A percentile compares a stretch with the other conserved stretches of the same genome.
phyloP scores from a whole-genome alignment of 2,329 filamentous ascomycete species.

The Diplodia corticola region DNA sequence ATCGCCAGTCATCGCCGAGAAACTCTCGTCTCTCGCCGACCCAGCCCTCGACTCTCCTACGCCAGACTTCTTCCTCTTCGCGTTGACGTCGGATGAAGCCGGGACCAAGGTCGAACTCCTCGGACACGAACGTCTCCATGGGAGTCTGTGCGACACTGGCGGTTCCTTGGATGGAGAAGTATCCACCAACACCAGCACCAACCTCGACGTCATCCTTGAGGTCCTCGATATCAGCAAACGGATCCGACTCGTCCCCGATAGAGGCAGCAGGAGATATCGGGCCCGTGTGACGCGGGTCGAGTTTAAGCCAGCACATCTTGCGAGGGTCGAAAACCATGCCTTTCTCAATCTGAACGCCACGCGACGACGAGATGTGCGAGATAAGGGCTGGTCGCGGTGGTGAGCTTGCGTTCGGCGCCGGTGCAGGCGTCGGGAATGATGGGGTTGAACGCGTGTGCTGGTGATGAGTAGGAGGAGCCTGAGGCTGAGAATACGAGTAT shows the following conservation, averaged over 20 bases:
- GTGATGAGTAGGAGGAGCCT: slow-evolving; percentile 26
- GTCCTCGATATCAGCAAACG: slow-evolving; percentile 93
- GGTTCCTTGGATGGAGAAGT: background rate
- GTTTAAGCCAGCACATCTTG: slow-evolving; percentile 96
- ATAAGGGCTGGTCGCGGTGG: slow-evolving; percentile 74
- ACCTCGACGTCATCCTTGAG: slow-evolving; percentile 65
- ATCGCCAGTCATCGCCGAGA: slow-evolving; percentile 18
- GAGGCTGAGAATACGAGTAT: slow-evolving; percentile 28
- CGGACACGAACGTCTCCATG: slow-evolving; percentile 62
- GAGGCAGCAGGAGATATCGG: slow-evolving; percentile 56
- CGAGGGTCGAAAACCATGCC: slow-evolving; percentile 98
- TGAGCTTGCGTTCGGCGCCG: slow-evolving; percentile 33
- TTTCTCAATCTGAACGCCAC: slow-evolving; percentile 91
- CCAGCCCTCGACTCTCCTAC: slow-evolving; percentile 85
- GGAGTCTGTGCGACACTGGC: slow-evolving; percentile 6
- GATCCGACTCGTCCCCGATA: slow-evolving; percentile 84
- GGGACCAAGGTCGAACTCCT: slow-evolving; percentile 96
- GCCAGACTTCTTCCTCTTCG: slow-evolving; percentile 90
- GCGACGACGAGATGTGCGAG: slow-evolving; percentile 76
- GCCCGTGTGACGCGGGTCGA: slow-evolving; percentile 43
- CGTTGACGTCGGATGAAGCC: slow-evolving; percentile 87
- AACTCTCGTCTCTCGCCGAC: slow-evolving; percentile 45
- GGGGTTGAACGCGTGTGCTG: slow-evolving; percentile 38
- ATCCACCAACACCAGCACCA: slow-evolving; percentile 24
- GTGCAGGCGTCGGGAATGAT: slow-evolving; percentile 32